phyloP scores from a whole-genome alignment of 139 green algal species.

The Yamagishiella unicocca region DNA sequence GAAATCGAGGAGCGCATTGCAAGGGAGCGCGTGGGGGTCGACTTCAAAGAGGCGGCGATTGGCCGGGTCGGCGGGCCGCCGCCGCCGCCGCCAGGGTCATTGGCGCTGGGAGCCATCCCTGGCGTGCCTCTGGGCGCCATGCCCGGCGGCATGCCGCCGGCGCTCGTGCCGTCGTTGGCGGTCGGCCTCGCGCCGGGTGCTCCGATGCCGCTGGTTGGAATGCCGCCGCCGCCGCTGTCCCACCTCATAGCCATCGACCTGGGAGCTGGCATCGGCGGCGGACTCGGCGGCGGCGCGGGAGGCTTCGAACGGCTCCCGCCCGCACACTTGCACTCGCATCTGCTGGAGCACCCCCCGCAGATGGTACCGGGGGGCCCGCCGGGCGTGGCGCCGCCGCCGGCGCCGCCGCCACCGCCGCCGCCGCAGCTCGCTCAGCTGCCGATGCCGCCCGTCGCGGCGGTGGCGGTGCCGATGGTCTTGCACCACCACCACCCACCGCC shows the following conservation, averaged over 20 bases:
- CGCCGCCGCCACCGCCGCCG: background rate
- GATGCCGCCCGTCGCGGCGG: background rate
- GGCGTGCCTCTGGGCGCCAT: constrained; percentile 8
- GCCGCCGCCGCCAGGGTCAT: background rate
- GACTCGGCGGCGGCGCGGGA: background rate
- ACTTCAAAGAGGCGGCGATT: constrained; percentile 15
- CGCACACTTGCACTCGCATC: constrained; percentile 18
- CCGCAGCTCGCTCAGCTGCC: background rate
- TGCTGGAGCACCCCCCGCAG: background rate
- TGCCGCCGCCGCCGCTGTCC: constrained; percentile 9
- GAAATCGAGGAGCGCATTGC: constrained; percentile 53
- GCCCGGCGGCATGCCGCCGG: background rate
- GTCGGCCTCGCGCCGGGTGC: background rate
- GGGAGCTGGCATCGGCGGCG: background rate
- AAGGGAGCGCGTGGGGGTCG: background rate
- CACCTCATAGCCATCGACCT: background rate
- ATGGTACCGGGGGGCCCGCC: background rate
- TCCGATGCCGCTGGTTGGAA: background rate
- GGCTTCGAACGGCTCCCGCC: constrained; percentile 11
- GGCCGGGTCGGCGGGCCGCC: background rate
- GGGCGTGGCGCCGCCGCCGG: background rate
- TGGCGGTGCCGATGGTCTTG: background rate
- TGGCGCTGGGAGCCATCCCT: background rate
- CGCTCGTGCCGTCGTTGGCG: background rate
- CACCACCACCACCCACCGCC: constrained; percentile 2